Evolutionary conservation across 345 rosid genomes (phyloP), one percentile per base, ranked within the genome.

Genomic region (Iberis pinnata): DNA sequence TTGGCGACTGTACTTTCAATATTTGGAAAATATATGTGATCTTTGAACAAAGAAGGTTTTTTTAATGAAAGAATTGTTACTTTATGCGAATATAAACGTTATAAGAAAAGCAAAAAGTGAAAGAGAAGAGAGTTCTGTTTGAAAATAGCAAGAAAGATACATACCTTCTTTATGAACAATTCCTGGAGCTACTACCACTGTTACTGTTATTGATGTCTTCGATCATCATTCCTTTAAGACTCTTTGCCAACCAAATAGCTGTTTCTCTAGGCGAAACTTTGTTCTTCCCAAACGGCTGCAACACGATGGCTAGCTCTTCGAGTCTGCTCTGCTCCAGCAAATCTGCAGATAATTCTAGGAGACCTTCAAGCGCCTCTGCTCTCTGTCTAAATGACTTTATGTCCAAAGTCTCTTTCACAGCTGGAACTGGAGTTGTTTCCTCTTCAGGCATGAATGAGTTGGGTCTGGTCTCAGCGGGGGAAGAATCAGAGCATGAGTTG

Each of bases 331-430:
- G 83, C 67, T 88, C 78, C 49, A 92, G 82, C 74, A 92, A 70
- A 54, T 92, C 98, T 0, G 98, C 98, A 8, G 96, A 92, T 53
- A 92, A 61, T 61, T 88, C 98, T 9, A 92, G 47, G 14, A 92
- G 89, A 53, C 96, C 98, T 75, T 92, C 98, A 25, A 92, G 95
- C 42, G 96, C 98, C 4, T 92, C 98, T 12, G 98, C 98, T 73
- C 95, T 83, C 72, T 92, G 96, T 76, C 95, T 77, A 67, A 76
- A 92, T 4, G 96, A 88, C 63, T 81, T 92, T 4, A 88, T 72
- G 66, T 88, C 96, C 72, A 88, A 51, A 9, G 49, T 77, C 70
- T 88, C 95, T 70, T 76, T 85, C 43, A 73, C 76, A 26, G 45
- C 38, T 53, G 66, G 53, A 44, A 16, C 33, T 0, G 80, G 83